Evolutionary conservation across 257 asterid species (phyloP).

Genomic region (Pogostemon cablin): DNA sequence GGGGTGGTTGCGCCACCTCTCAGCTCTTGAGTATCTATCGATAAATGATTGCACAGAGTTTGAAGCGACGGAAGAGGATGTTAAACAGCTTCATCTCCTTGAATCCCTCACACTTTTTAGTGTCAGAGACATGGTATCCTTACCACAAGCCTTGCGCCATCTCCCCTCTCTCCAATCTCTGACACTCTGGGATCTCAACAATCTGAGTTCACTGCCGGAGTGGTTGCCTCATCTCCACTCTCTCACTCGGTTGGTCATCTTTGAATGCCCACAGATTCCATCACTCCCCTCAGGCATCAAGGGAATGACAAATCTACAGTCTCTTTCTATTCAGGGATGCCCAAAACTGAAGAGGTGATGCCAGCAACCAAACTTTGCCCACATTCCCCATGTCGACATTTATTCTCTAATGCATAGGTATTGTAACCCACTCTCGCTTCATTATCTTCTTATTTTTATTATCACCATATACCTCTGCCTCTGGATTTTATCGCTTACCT

Average conservation of each 20-base stretch:
- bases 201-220: neutral
- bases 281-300: conserved; percentile 16
- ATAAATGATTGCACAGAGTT: neutral
- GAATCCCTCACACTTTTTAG: neutral
- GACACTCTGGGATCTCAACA: neutral
- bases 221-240: neutral
- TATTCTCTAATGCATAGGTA: no score
- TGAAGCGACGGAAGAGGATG: neutral
- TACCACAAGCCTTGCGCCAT: neutral
- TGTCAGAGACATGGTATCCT: neutral
- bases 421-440: no score
- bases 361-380: conserved; percentile 21
- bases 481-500: no score
- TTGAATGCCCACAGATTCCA: neutral
- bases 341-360: conserved; percentile 33
- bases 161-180: conserved; percentile 18
- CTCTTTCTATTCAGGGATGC: neutral
- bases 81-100: conserved; percentile 6
- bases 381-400: no score
- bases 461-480: no score
- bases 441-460: no score
- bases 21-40: neutral
- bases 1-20: conserved; percentile 5
- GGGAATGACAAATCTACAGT: neutral
- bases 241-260: neutral